Evolutionary conservation across 2,329 filamentous ascomycete species (phyloP), one percentile per base, ranked within the genome.

Genomic region (Arachnopeziza araneosa): DNA sequence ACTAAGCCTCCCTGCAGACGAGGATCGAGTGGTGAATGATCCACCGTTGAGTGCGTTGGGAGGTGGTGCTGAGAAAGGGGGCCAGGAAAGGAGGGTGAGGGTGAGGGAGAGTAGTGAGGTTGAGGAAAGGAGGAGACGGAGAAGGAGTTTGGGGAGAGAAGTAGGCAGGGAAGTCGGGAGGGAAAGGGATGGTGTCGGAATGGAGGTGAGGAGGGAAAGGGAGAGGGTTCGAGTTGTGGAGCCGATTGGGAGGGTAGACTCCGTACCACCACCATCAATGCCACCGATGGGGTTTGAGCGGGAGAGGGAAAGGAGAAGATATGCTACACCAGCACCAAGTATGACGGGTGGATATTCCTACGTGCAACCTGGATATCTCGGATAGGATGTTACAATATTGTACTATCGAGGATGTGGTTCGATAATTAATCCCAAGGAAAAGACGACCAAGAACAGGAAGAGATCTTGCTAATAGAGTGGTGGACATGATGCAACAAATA

Each of bases 1-100:
- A 58, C 72, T 91, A 60, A 82, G 78, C 23, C 74, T 90, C 4
- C 89, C 89, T 0, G 75, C 75, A 50, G 86, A 91, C 60, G 78
- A 84, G 57, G 84, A 87, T 50, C 74, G 79, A 1, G 75, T 76
- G 19, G 83, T 88, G 44, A 82, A 81, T 66, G 80, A 86, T 60
- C 84, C 84, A 32, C 84, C 84, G 2, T 72, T 87, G 63, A 83
- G 80, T 66, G 71, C 70, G 1, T 48, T 72, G 14, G 67, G 63
- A 0, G 67, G 69, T 26, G 67, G 63, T 0, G 52, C 50, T 21
- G 63, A 49, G 2, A 58, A 56, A 7, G 56, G 60, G 44, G 63
- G 62, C 36, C 62, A 68, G 24, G 66, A 64, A 36, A 62, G 69
- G 51, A 72, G 69, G 51, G 69, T 68, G 1, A 64, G 69, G 51